Evolutionary conservation across 1,284 basidiomycete genomes (phyloP), one percentile per base, ranked within the genome.

Genomic region (Irpex sp.): DNA sequence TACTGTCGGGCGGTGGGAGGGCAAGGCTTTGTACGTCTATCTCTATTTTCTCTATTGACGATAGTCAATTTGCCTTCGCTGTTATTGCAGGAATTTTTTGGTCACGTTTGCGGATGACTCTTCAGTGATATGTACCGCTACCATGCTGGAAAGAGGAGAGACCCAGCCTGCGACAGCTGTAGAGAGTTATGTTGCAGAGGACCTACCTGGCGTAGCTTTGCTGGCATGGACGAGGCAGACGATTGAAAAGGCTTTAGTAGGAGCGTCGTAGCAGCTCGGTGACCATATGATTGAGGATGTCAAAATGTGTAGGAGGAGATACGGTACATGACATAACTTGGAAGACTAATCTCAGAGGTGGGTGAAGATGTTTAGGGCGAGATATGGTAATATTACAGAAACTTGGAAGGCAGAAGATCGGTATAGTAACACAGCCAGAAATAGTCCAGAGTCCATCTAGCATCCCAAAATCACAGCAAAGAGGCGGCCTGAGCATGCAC

Each of bases 1-100:
- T 62, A 87, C 86, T 61, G 82, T 93, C n/a, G 91, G 89, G 8
- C 81, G 88, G 67, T 92, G 91, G 90, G 90, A 92, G 66, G 88
- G 89, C 4, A 86, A 84, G 66, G 84, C 87, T 34, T 67, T 92
- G 91, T 92, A 70, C 73, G 90, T 82, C 4, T 31, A 34, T 57
- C 48, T 26, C 36, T 64, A 60, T 5, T 40, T 40, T 40, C 38
- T 13, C 5, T 64, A 52, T 11, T 62, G 34, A 38, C 8, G 56
- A 34, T 26, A 40, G 38, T 17, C 2, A 21, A 26, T 8, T 11
- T 59, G 5, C 31, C 8, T 38, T 11, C 11, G 52, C 17, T 64
- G 17, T 66, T 62, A 2, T 8, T 15, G 51, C 68, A 91, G 90
- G 60, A 89, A 87, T 69, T 90, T 92, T 69, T 81, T 79, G 15